Evolutionary conservation across 2,329 filamentous ascomycete genomes (phyloP).

Genomic region (Fusarium sp.): DNA sequence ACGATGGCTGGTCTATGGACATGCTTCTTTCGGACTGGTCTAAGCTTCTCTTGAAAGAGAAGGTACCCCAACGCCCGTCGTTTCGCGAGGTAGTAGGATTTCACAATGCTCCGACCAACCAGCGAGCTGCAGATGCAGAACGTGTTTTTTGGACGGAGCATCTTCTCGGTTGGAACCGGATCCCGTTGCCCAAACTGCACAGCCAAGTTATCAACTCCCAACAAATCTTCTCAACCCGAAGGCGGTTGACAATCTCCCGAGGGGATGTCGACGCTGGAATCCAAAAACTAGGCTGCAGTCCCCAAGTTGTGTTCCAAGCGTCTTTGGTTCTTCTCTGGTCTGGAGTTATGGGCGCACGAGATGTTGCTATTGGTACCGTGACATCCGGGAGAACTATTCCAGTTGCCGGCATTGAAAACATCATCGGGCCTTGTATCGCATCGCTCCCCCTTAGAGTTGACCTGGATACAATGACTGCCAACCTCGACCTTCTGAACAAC

Average conservation of each 20-base stretch:
- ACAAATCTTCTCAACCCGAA: constrained; percentile 31
- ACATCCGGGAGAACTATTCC: constrained; percentile 87
- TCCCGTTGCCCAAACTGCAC: constrained; percentile 68
- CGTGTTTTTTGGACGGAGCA: constrained; percentile 80
- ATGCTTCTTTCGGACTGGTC: constrained; percentile 79
- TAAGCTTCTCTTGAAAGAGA: constrained; percentile 57
- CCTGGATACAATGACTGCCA: constrained; percentile 64
- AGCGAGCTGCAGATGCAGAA: constrained; percentile 57
- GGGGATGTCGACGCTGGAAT: constrained; percentile 53
- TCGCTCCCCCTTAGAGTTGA: constrained; percentile 82
- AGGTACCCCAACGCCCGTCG: constrained; percentile 62
- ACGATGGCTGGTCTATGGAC: constrained; percentile 95
- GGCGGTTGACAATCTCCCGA: constrained; percentile 37
- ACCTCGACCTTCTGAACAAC: constrained; percentile 73
- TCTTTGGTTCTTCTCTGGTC: constrained; percentile 77
- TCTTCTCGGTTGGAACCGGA: constrained; percentile 70
- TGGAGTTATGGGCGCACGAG: constrained; percentile 73
- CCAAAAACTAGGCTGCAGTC: constrained; percentile 65
- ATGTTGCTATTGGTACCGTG: constrained; percentile 84
- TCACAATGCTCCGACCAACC: constrained; percentile 52
- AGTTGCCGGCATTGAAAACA: constrained; percentile 77
- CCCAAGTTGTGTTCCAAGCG: constrained; percentile 84
- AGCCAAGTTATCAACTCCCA: constrained; percentile 43
- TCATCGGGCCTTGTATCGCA: constrained; percentile 85
- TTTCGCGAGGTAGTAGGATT: constrained; percentile 74